Evolutionary conservation across 768 basidiomycete species (phyloP), one percentile per base, ranked within the genome.

Genomic region (Amanita rimosa): DNA sequence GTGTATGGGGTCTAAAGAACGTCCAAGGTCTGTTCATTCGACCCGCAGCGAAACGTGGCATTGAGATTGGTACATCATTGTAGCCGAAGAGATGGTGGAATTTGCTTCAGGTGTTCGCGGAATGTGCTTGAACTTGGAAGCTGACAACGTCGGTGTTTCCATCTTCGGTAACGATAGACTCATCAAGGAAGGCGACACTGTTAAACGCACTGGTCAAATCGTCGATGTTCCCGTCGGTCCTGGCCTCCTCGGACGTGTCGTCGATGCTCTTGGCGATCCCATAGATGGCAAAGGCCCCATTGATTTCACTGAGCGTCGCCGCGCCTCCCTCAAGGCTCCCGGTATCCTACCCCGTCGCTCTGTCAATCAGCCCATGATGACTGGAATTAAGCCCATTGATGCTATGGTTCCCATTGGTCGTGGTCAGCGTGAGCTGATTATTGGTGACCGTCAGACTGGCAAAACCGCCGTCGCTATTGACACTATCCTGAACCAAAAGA

Each of bases 41-140:
- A 45, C 44, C n/a, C 5, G 16, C 29, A 13, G 17, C 9, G 29
- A 34, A 26, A 48, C 48, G 44, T 53, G 49, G 58, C 39, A 36
- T 45, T 49, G 48, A 29, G n/a, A 33, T 26, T 50, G 19, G 16
- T 51, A 46, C 53, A 49, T 53, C 46, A 49, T 50, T 42, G 43
- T 69, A 93, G 85, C 85, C 72, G 96, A 99, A 74, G 96, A 99
- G 83, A 99, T 99, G 96, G 96, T 99, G 80, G 96, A 99, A 80
- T 99, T 99, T 81, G 91, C 95, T 44, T 98, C 96, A 45, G 96
- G 96, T 71, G 83, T 99, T 62, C 94, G 96, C 67, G 96, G 96
- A 78, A 99, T 99, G 96, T 97, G 94, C 71, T 72, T 99, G 71
- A 99, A 99, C 87, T 86, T 99, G 83, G 96, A 99, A 74, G 92